Evolutionary conservation across 345 rosid species (phyloP), one percentile per base, ranked within the genome.

Genomic region (Clarkia xantiana): DNA sequence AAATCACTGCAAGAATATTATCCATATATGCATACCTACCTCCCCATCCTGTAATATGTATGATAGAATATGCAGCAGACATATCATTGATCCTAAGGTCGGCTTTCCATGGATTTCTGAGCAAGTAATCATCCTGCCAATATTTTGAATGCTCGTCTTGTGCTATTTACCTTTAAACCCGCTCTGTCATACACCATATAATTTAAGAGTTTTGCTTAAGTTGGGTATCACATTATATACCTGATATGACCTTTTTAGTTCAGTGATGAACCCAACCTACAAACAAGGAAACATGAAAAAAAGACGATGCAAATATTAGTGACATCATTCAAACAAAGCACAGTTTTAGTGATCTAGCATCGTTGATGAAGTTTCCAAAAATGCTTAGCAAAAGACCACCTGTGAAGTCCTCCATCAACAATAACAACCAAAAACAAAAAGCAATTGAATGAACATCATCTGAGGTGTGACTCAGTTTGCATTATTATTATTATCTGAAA

Each of bases 141-240:
- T 6, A 23, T 23, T 23, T 23, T 23, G 29, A 23, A 23, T 23
- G 29, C 3, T 23, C 29, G 6, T 23, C 29, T 23, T 23, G 4
- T 23, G 29, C 29, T 23, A 23, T 23, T 23, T 23, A 23, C 29
- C 29, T 23, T 3, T 6, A 23, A 23, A 23, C n/a, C n/a, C 36
- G 9, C 36, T 7, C 36, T n/a, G 39, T 71, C 55, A 86, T 49
- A 77, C 82, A 20, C 89, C 97, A 62, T 90, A 90, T 16, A 91
- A 78, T 76, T 61, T 70, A 45, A 83, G 70, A 41, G 94, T 90
- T 74, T 86, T 83, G 75, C 91, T 86, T 67, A 90, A 75, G 69
- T 81, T 77, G 42, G 94, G 95, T 95, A 90, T 86, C 42, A 90
- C 95, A 44, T 86, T 90, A 66, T 86, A 90, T 49, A 95, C 97